Evolutionary conservation across 2,329 filamentous ascomycete species (phyloP).

Genomic region (Cladobotryum protrusum): DNA sequence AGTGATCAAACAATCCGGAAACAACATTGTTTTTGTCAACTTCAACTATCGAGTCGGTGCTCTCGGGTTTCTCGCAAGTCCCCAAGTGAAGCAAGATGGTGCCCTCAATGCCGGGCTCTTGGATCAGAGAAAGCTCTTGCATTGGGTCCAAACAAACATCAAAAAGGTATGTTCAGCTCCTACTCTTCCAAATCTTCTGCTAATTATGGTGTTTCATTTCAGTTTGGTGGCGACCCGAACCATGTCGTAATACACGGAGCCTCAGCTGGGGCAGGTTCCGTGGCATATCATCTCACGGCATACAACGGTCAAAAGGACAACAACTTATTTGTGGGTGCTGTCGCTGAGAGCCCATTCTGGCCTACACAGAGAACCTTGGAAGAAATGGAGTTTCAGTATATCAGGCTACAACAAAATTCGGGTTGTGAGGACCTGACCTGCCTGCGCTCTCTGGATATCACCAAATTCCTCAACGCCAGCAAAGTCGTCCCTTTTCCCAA

Average conservation of each 20-base stretch:
- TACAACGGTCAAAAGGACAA: constrained; percentile 38
- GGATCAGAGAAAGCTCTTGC: constrained; percentile 54
- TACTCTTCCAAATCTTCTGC: background rate
- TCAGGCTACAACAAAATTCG: constrained; percentile 28
- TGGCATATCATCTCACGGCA: constrained; percentile 46
- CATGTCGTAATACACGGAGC: constrained; percentile 56
- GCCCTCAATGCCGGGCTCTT: constrained; percentile 57
- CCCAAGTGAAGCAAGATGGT: constrained; percentile 47
- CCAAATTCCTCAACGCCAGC: constrained; percentile 38
- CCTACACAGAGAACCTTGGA: constrained; percentile 39
- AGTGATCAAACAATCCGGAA: constrained; percentile 37
- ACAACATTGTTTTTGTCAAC: constrained; percentile 49
- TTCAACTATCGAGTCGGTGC: constrained; percentile 60
- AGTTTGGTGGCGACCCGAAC: constrained; percentile 53
- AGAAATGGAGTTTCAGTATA: constrained; percentile 44
- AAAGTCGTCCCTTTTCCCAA: constrained; percentile 34
- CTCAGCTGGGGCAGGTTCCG: constrained; percentile 56
- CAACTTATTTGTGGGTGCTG: constrained; percentile 39
- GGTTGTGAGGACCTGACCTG: constrained; percentile 27
- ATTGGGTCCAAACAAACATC: constrained; percentile 59
- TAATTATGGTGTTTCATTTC: background rate
- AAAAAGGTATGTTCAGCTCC: constrained; percentile 26
- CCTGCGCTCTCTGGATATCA: constrained; percentile 17
- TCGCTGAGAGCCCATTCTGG: constrained; percentile 44
- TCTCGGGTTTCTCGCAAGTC: constrained; percentile 56